These are phyloP conservation scores for Chaetomium olivaceum DNA, from an alignment of 2,329 filamentous ascomycete genomes.

Conservation along the genomic window DNA sequence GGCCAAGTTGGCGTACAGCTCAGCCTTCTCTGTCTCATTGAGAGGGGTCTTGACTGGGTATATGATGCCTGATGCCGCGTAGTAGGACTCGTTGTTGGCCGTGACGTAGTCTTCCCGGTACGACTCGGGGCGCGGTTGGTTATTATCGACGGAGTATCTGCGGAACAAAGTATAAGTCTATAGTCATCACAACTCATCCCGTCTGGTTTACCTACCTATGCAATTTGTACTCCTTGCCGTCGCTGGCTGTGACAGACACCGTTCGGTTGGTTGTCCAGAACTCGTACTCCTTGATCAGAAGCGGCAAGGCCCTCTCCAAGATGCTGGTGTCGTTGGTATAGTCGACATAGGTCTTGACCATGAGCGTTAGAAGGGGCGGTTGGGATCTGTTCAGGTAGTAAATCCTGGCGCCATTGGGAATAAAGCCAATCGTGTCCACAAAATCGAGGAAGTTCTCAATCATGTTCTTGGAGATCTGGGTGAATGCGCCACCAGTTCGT, in stretches of 20 bases:
- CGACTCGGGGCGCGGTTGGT: conserved; percentile 66
- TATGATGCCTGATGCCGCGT: conserved; percentile 57
- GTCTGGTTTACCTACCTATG: conserved; percentile 48
- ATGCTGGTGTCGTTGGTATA: conserved; percentile 64
- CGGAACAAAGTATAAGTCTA: not conserved
- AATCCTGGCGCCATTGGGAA: conserved; percentile 66
- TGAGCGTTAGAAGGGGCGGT: conserved; percentile 64
- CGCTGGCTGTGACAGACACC: conserved; percentile 49
- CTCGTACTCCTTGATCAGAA: conserved; percentile 63
- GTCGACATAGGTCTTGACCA: conserved; percentile 65
- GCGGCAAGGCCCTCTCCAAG: conserved; percentile 59
- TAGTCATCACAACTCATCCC: no score
- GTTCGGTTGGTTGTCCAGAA: conserved; percentile 65
- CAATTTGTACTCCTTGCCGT: conserved; percentile 53
- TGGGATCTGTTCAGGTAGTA: conserved; percentile 71
- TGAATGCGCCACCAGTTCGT: conserved; percentile 64
- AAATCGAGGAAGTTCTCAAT: conserved; percentile 71
- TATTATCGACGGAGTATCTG: conserved; percentile 62
- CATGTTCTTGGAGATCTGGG: conserved; percentile 63
- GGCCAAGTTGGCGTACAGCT: conserved; percentile 63
- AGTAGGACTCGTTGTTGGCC: conserved; percentile 66
- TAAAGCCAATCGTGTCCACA: conserved; percentile 63
- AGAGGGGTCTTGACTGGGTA: conserved; percentile 55
- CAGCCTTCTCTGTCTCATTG: conserved; percentile 52
- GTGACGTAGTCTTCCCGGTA: conserved; percentile 66